Percentiles rank a stretch among this genome's conserved stretches.
These are phyloP conservation scores for Aspergillus clavatus DNA, from an alignment of 2,329 filamentous ascomycete genomes.

Conservation along the genomic window DNA sequence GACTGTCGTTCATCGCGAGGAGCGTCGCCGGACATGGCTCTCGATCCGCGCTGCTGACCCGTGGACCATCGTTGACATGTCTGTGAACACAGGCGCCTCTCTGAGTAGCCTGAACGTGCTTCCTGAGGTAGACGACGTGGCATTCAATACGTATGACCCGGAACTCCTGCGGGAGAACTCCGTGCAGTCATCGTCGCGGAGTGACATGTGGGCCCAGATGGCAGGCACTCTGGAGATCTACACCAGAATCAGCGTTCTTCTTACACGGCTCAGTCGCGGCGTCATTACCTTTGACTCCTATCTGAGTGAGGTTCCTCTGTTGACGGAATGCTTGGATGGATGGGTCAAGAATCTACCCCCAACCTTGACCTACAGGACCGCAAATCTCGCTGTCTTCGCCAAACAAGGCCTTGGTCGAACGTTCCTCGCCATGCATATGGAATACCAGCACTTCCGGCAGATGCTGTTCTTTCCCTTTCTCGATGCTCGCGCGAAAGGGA, in stretches of 20 bases:
- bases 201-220: constrained; percentile 21
- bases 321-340: constrained; percentile 12
- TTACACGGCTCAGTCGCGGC: constrained; percentile 13
- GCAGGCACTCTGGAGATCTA: constrained; percentile 15
- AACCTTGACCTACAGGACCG: constrained; percentile 9
- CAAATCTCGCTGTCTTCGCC: constrained; percentile 12
- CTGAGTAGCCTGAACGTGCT: constrained; percentile 1
- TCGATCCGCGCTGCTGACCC: constrained; percentile 17
- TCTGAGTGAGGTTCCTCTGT: constrained; percentile 6
- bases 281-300: constrained; percentile 15
- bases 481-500: constrained; percentile 5
- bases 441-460: constrained; percentile 18
- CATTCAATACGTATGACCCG: constrained; percentile 11
- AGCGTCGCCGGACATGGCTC: constrained; percentile 18
- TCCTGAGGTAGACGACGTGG: constrained; percentile 17
- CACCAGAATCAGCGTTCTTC: constrained; percentile 12
- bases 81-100: constrained; percentile 12
- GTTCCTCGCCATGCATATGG: constrained; percentile 22
- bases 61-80: constrained; percentile 18
- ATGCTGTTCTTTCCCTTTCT: constrained; percentile 22
- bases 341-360: constrained; percentile 14
- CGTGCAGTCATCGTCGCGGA: constrained; percentile 4
- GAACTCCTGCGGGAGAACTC: constrained; percentile 2
- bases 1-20: constrained; percentile 9
- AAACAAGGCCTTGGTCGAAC: constrained; percentile 15